A percentile compares a stretch with the other conserved stretches of the same genome.
These are phyloP conservation scores for Gnomoniopsis smithogilvyi DNA, from an alignment of 2,329 filamentous ascomycete species.

Conservation along the genomic window DNA sequence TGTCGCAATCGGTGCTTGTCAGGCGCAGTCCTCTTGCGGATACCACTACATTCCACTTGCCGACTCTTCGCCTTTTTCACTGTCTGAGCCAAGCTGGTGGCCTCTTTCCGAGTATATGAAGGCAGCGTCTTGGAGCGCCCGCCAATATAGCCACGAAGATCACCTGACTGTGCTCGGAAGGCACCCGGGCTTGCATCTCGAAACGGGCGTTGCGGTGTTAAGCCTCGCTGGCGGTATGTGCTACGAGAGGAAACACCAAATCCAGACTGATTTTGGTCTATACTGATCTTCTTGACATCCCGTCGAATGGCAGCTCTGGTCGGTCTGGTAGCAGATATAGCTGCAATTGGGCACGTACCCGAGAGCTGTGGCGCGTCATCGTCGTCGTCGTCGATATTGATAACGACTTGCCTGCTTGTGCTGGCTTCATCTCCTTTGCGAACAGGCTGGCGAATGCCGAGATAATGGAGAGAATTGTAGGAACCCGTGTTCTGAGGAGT, in stretches of 20 bases:
- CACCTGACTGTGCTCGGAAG: neutral
- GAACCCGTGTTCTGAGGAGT: neutral
- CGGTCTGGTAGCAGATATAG: too few species aligned
- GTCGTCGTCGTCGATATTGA: too few species aligned
- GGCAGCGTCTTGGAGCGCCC: too few species aligned
- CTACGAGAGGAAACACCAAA: too few species aligned
- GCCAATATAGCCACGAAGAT: neutral
- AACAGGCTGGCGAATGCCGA: too few species aligned
- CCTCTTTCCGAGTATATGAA: neutral
- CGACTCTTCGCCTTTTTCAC: neutral
- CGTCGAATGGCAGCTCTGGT: too few species aligned
- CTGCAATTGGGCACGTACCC: too few species aligned
- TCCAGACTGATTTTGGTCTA: too few species aligned
- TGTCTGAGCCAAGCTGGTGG: neutral
- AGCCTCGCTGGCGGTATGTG: neutral
- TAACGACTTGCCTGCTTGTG: too few species aligned
- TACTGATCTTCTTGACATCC: too few species aligned
- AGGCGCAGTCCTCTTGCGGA: neutral
- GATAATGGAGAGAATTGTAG: neutral
- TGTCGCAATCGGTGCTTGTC: neutral
- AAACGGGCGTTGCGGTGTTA: neutral
- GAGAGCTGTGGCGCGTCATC: too few species aligned
- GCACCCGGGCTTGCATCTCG: neutral
- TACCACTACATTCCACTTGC: neutral
- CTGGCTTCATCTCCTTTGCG: too few species aligned